phyloP scores from a whole-genome alignment of 768 basidiomycete species.

The Serendipita indica region DNA sequence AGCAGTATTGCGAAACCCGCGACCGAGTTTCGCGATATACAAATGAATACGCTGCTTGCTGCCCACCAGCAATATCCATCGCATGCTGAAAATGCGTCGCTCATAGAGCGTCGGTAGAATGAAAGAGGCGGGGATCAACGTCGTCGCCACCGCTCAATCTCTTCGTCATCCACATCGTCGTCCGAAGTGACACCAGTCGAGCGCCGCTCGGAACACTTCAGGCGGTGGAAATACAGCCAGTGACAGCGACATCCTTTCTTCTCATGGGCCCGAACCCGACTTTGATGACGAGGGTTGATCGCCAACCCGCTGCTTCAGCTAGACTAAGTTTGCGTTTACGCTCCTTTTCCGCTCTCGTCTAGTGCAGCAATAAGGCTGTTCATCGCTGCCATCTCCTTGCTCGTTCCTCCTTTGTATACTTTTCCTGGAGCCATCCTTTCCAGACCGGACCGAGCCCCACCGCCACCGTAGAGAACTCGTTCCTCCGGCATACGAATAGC shows the following conservation, averaged over 20 bases:
- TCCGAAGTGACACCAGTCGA: background rate
- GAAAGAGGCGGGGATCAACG: too few relatives aligned
- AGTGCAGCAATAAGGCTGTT: background rate
- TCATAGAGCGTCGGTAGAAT: too few relatives aligned
- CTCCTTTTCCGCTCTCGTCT: background rate
- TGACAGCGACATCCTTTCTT: conserved; percentile 1
- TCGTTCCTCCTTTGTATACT: conserved; percentile 7
- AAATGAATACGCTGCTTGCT: too few relatives aligned
- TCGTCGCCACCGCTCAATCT: conserved; percentile 3
- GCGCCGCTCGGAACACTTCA: background rate
- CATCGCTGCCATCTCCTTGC: conserved; percentile 10
- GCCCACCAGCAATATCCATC: too few relatives aligned
- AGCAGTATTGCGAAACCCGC: too few relatives aligned
- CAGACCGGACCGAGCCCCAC: background rate
- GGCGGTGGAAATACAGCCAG: background rate
- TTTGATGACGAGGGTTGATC: background rate
- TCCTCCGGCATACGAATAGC: background rate
- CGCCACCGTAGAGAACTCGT: background rate
- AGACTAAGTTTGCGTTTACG: background rate
- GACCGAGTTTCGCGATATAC: too few relatives aligned
- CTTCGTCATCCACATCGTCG: conserved; percentile 1
- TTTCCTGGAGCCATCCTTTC: background rate
- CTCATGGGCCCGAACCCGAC: background rate
- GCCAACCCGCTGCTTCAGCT: background rate
- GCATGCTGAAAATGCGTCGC: too few relatives aligned